Conservation (phyloP, 768 basidiomycete species). For the Tulasnella sp. region DNA sequence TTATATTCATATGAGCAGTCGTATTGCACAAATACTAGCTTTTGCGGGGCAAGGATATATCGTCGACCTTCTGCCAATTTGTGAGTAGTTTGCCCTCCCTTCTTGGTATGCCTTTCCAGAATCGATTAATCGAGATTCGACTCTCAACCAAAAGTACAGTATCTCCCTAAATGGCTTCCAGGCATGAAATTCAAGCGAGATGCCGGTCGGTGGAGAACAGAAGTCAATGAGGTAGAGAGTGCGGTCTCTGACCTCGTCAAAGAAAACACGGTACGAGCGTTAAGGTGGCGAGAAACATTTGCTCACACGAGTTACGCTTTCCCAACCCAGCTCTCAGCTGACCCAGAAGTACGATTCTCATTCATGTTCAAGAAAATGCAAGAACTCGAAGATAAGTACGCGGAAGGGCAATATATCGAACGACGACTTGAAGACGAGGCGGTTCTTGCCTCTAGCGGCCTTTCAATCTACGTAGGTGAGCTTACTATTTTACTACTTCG, state of each 20-base stretch:
- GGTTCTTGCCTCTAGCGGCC: not conserved
- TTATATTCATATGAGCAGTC: not conserved
- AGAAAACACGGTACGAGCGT: too few species aligned
- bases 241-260: too few species aligned
- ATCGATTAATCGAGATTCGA: not conserved
- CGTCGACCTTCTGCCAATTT: constrained; percentile 1
- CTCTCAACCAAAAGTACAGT: not conserved
- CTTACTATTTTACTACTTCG: not conserved
- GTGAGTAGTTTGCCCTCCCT: not conserved
- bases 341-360: not conserved
- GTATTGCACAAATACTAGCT: not conserved
- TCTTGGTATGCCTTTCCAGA: not conserved
- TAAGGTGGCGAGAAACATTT: not conserved
- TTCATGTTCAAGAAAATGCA: not conserved
- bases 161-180: constrained; percentile 21
- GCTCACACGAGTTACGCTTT: not conserved
- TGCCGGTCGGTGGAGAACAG: not conserved
- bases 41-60: not conserved
- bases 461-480: not conserved
- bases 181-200: constrained; percentile 7
- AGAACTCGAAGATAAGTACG: not conserved
- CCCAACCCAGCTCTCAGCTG: not conserved
- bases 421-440: not conserved
- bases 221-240: not conserved
- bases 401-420: not conserved